Base-by-base conservation (phyloP, 1,139 yeast genomes). In the Candida frijolesensis region DNA sequence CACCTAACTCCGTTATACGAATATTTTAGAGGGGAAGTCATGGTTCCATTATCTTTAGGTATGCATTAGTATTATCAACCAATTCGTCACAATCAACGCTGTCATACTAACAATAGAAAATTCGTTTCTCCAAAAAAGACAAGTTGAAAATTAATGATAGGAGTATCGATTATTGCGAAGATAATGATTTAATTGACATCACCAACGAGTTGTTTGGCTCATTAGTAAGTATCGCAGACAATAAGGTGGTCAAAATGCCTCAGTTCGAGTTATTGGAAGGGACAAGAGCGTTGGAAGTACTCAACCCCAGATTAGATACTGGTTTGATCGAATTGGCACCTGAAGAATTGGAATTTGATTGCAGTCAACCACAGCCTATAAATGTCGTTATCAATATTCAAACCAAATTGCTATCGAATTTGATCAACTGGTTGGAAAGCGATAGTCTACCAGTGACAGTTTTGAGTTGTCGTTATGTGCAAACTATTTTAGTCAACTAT, bases 241-340 rank as follows among this genome's bases (percentile, higher is more conserved):
- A 64, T 37, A 71, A 71, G 44, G 83, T 87, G 16, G 77, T 82
- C 3, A 82, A 82, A 58, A 74, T 79, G 2, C 73, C 79, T 0
- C 63, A 66, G 37, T 86, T 86, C 64, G 80, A 84, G 53, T 66
- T 87, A 37, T 72, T 87, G 50, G 89, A 85, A 59, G 92, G 92
- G 0, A 85, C 95, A 0, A 80, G 89, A 58, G 91, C 95, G 0
- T 67, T 86, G 49, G 95, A 87, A 62, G 77, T 83, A 5, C 68
- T 78, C 50, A 87, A 86, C 59, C 68, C 74, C n/a, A 78, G 77
- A 52, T 66, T 87, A 44, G 95, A 87, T 58, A 82, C 94, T 0
- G 84, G 85, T 1, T 58, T 84, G 48, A 76, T 87, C 11, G 54
- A 67, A 18, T 62, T 84, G 34, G 57, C 69, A 1, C 53, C 57